These are phyloP conservation scores for Pseudogymnoascus sp. DNA, from an alignment of 2,329 filamentous ascomycete species.

Conservation along the genomic window DNA sequence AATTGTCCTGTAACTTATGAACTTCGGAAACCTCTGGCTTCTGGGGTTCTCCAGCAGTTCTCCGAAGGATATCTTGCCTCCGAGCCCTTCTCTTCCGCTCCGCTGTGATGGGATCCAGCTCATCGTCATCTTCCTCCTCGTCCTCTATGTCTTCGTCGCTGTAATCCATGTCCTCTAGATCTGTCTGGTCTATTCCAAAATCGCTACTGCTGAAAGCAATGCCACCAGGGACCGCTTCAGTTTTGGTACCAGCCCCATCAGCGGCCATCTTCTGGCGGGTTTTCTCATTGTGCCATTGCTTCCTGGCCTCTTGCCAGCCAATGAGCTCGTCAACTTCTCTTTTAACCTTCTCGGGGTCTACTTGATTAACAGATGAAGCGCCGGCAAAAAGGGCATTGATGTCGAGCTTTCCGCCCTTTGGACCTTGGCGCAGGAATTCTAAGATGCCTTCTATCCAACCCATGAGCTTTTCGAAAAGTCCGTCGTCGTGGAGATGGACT, in stretches of 20 bases:
- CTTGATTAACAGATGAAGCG: constrained; percentile 55
- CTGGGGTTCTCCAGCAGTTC: constrained; percentile 72
- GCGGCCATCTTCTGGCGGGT: constrained; percentile 98
- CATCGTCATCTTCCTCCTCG: constrained; percentile 66
- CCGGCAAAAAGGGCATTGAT: constrained; percentile 91
- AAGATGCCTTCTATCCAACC: constrained; percentile 94
- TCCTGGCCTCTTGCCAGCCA: constrained; percentile 86
- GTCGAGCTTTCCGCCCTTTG: constrained; percentile 76
- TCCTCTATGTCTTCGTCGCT: constrained; percentile 63
- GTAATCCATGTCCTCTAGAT: constrained; percentile 78
- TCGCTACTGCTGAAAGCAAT: constrained; percentile 67
- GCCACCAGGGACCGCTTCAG: constrained; percentile 38
- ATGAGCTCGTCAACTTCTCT: constrained; percentile 80
- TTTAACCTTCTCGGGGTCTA: constrained; percentile 67
- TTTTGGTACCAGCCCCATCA: constrained; percentile 50
- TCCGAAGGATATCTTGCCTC: constrained; percentile 70
- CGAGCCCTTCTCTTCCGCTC: constrained; percentile 72
- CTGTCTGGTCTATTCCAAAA: constrained; percentile 82
- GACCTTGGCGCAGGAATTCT: constrained; percentile 83
- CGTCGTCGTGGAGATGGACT: constrained; percentile 93
- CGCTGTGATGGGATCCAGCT: constrained; percentile 77
- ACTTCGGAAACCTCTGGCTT: constrained; percentile 77
- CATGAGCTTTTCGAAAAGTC: constrained; percentile 93
- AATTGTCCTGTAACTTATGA: constrained; percentile 69
- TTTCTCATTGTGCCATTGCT: constrained; percentile 98